Evolutionary conservation across 2,329 filamentous ascomycete genomes (phyloP).

Genomic region (Fusarium beomiforme): DNA sequence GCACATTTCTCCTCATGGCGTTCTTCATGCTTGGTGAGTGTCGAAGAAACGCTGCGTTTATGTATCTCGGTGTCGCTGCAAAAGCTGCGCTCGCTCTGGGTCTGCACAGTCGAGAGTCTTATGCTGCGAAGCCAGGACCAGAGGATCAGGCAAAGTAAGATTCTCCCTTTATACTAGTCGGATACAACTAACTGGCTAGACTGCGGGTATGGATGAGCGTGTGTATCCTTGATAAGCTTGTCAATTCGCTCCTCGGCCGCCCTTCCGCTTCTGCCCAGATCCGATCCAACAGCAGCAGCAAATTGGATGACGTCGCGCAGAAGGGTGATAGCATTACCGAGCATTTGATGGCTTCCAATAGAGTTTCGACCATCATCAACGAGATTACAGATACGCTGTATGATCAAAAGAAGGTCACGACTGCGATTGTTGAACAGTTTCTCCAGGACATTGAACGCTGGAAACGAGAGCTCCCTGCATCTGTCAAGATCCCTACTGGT

Average conservation of each 20-base stretch:
- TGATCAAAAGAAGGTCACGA: conserved; percentile 48
- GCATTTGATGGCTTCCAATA: conserved; percentile 53
- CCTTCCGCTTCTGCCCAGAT: conserved; percentile 47
- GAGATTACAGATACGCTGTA: conserved; percentile 56
- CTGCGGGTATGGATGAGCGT: conserved; percentile 51
- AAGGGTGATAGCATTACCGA: conserved; percentile 36
- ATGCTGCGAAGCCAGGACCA: conserved; percentile 16
- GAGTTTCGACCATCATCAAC: conserved; percentile 55
- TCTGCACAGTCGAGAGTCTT: conserved; percentile 53
- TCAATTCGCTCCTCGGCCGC: conserved; percentile 51
- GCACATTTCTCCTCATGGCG: conserved; percentile 64
- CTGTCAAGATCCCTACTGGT: conserved; percentile 29
- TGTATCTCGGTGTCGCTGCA: conserved; percentile 69
- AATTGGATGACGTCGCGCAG: conserved; percentile 21
- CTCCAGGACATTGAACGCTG: conserved; percentile 56
- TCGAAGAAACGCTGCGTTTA: conserved; percentile 71
- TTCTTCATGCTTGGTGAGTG: conserved; percentile 74
- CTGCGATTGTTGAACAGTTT: conserved; percentile 50
- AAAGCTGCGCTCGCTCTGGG: conserved; percentile 67
- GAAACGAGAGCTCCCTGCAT: conserved; percentile 56
- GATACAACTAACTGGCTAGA: conserved; percentile 24
- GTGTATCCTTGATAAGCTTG: conserved; percentile 51
- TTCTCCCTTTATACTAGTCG: fast-evolving
- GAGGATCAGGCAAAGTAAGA: conserved; percentile 36
- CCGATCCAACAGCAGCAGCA: conserved; percentile 16